These are phyloP conservation scores for Rhodotorula mucilaginosa DNA, from an alignment of 1,284 basidiomycete species.

Conservation along the genomic window DNA sequence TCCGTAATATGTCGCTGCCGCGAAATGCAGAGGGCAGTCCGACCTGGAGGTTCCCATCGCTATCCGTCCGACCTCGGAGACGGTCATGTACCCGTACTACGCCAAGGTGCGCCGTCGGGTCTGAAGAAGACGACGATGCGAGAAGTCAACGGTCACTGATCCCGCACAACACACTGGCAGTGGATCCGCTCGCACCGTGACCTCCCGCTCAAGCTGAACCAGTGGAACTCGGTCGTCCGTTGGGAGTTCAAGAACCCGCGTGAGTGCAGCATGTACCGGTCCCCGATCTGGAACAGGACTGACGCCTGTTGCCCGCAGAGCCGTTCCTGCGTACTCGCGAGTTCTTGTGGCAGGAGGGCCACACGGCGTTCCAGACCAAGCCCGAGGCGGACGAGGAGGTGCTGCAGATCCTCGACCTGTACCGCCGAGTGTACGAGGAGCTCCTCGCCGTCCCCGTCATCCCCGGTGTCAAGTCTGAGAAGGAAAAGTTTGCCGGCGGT, in stretches of 20 bases:
- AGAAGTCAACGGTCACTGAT: constrained; percentile 54
- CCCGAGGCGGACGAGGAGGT: constrained; percentile 89
- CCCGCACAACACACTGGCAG: constrained; percentile 54
- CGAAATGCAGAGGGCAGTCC: constrained; percentile 66
- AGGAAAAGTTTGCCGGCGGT: constrained; percentile 98
- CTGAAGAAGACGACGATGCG: background rate
- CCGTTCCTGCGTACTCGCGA: constrained; percentile 98
- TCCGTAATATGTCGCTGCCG: background rate
- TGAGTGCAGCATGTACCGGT: constrained; percentile 46
- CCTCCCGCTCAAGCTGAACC: constrained; percentile 93
- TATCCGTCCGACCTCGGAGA: constrained; percentile 93
- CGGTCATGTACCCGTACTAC: constrained; percentile 48
- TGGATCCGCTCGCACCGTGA: constrained; percentile 99
- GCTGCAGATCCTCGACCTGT: constrained; percentile 89
- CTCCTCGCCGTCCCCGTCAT: constrained; percentile 96
- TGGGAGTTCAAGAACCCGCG: constrained; percentile 99
- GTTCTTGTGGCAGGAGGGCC: constrained; percentile 99
- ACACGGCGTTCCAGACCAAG: constrained; percentile 90
- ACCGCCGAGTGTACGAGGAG: constrained; percentile 94
- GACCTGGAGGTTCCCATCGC: constrained; percentile 97
- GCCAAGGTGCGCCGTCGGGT: constrained; percentile 41
- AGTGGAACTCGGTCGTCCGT: constrained; percentile 98
- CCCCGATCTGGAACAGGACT: background rate
- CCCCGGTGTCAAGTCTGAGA: constrained; percentile 94
- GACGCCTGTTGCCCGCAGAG: constrained; percentile 54